These are phyloP conservation scores for Russula brevipes DNA, from an alignment of 768 basidiomycete species.

Conservation along the genomic window DNA sequence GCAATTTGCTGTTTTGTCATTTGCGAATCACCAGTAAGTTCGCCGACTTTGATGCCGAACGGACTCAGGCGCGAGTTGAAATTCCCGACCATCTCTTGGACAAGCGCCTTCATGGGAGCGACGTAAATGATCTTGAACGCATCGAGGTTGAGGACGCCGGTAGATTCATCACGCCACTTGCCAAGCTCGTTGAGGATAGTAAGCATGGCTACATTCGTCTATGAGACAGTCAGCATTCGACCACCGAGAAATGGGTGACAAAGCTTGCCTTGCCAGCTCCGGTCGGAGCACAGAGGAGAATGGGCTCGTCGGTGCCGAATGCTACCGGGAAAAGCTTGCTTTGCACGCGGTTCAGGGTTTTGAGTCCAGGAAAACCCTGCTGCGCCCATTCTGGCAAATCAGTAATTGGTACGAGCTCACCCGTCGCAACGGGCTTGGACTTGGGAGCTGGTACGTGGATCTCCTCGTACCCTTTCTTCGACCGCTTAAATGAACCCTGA, in stretches of 20 bases:
- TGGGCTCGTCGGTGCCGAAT: slow-evolving; percentile 91
- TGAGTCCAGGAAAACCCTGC: slow-evolving; percentile 74
- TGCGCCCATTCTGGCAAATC: slow-evolving; percentile 82
- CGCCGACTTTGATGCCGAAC: slow-evolving; percentile 81
- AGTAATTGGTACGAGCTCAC: slow-evolving; percentile 67
- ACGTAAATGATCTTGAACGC: slow-evolving; percentile 97
- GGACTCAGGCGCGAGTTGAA: slow-evolving; percentile 69
- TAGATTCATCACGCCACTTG: slow-evolving; percentile 80
- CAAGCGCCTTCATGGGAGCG: slow-evolving; percentile 98
- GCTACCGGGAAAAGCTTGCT: slow-evolving; percentile 90
- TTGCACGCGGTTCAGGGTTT: slow-evolving; percentile 84
- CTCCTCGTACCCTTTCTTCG: slow-evolving; percentile 96
- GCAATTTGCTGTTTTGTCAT: slow-evolving; percentile 97
- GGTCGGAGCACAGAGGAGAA: slow-evolving; percentile 94
- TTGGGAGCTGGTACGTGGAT: slow-evolving; percentile 95
- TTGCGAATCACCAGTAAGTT: slow-evolving; percentile 95
- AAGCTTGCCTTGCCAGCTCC: slow-evolving; percentile 90
- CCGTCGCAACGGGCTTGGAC: slow-evolving; percentile 54
- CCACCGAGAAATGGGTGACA: background rate
- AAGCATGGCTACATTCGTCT: slow-evolving; percentile 98
- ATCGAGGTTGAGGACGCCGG: slow-evolving; percentile 76
- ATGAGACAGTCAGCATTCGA: slow-evolving; percentile 25
- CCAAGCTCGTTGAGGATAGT: slow-evolving; percentile 86
- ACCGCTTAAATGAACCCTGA: slow-evolving; percentile 94
- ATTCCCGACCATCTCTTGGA: slow-evolving; percentile 98